Evolutionary conservation across 176 grass and related monocot species (phyloP), one percentile per base, ranked within the genome.

Genomic region (Pontederia paniculata): DNA sequence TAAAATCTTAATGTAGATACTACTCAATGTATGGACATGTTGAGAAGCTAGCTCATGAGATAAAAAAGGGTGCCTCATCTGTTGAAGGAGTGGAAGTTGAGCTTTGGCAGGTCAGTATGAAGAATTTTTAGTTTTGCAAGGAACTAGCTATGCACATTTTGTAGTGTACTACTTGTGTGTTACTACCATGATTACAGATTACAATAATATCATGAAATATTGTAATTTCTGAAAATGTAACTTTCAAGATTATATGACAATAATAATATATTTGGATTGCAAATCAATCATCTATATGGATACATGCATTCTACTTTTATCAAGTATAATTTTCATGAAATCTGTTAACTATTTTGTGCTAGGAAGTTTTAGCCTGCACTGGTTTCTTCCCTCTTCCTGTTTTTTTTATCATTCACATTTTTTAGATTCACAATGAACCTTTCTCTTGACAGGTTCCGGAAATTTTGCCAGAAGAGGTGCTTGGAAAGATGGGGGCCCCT

Each of bases 21-120:
- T 89, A 96, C 73, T 86, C 82, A 28, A 89, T 83, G 60, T 96
- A 83, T 70, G 85, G 79, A 17, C 90, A 96, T 81, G 82, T 86
- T 44, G 85, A 84, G 45, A 86, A 83, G 58, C 75, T 89, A 58
- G 90, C 90, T 54, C 71, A 89, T 37, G 82, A 96, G 82, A 83
- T 96, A 47, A 76, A 89, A 65, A 86, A 72, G 69, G 90, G 85
- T 0, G 90, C 74, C 28, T 80, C 70, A 8, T 96, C 90, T 20
- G 67, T 96, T 5, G 70, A 83, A 80, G 90, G 82, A 1, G 79
- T 89, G 37, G 82, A 95, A 63, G 82, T 78, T 53, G 81, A 95
- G 50, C 5, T 95, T 66, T 89, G 82, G 85, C 82, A 95, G 90
- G 90, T 95, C 41, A 69, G 70, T 78, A 10, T 2, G 19, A 0